These are phyloP conservation scores for Pyrus bretschneideri DNA, from an alignment of 306 rosid species.

Conservation along the genomic window DNA sequence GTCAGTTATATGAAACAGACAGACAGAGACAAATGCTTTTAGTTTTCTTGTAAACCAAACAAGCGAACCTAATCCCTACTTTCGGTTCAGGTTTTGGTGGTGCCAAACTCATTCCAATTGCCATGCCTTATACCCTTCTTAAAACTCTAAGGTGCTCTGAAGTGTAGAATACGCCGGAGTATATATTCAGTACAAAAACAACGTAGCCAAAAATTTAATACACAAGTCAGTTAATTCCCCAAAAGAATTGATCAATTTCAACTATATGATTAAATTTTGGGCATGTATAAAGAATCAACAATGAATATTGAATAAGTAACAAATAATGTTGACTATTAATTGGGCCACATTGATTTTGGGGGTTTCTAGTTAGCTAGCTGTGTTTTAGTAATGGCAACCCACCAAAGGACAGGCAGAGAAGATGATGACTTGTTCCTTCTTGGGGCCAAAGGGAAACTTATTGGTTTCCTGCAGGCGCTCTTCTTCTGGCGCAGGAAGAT, in stretches of 20 bases:
- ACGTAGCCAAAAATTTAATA: neutral
- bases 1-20: slow-evolving; percentile 21
- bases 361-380: neutral
- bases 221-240: neutral
- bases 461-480: slow-evolving; percentile 31
- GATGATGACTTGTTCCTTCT: slow-evolving; percentile 43
- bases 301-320: slow-evolving; percentile 6
- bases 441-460: slow-evolving; percentile 34
- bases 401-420: slow-evolving; percentile 71
- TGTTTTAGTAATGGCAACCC: slow-evolving; percentile 62
- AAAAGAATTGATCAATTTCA: slow-evolving; percentile 18
- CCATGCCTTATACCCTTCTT: neutral
- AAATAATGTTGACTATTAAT: slow-evolving; percentile 11
- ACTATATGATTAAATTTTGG: neutral
- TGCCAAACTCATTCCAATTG: slow-evolving; percentile 7
- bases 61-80: slow-evolving; percentile 28
- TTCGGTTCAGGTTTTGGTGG: slow-evolving; percentile 25
- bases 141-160: too few relatives aligned
- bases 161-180: too few relatives aligned
- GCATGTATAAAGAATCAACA: slow-evolving; percentile 26
- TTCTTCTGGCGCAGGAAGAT: slow-evolving; percentile 79
- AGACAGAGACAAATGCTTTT: slow-evolving; percentile 14
- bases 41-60: slow-evolving; percentile 29
- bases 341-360: neutral
- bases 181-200: too few relatives aligned